phyloP scores from a whole-genome alignment of 1,284 basidiomycete species.

The Earliella scabrosa region DNA sequence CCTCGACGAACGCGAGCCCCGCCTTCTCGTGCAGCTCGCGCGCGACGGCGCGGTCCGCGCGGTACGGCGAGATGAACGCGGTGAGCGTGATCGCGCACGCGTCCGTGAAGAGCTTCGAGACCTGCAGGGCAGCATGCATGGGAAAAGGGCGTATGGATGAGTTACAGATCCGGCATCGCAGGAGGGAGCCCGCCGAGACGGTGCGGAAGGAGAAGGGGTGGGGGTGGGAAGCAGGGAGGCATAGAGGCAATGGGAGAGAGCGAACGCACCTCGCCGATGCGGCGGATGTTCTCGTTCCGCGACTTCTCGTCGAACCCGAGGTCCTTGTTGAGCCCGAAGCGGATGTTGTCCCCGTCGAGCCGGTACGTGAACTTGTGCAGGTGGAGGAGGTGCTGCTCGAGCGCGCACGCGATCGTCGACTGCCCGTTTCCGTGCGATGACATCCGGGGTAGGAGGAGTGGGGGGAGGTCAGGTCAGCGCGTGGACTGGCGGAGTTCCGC shows the following conservation, averaged over 20 bases:
- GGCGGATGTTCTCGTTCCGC: slow-evolving; percentile 95
- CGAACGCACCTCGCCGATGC: slow-evolving; percentile 87
- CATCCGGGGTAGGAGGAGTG: no score
- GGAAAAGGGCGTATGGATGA: neutral
- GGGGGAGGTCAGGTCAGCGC: neutral
- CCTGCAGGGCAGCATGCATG: slow-evolving; percentile 49
- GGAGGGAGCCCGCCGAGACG: neutral
- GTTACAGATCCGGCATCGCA: no score
- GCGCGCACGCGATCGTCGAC: slow-evolving; percentile 97
- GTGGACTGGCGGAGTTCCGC: neutral
- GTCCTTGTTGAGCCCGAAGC: slow-evolving; percentile 98
- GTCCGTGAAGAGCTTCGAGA: slow-evolving; percentile 93
- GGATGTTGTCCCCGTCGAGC: slow-evolving; percentile 96
- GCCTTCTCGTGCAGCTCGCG: slow-evolving; percentile 82
- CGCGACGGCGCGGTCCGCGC: slow-evolving; percentile 84
- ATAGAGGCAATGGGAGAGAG: neutral
- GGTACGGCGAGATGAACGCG: slow-evolving; percentile 99
- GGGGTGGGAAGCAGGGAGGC: neutral
- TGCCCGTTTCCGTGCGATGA: no score
- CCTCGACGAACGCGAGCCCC: slow-evolving; percentile 88
- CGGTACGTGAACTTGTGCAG: slow-evolving; percentile 87
- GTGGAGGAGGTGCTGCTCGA: slow-evolving; percentile 96
- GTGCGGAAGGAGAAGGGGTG: neutral
- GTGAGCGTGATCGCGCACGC: slow-evolving; percentile 88
- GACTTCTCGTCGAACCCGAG: slow-evolving; percentile 96